Percentiles rank a stretch among this genome's conserved stretches.
Conservation (phyloP, 108 stramenopile species). For the Nitzschia inconspicua region DNA sequence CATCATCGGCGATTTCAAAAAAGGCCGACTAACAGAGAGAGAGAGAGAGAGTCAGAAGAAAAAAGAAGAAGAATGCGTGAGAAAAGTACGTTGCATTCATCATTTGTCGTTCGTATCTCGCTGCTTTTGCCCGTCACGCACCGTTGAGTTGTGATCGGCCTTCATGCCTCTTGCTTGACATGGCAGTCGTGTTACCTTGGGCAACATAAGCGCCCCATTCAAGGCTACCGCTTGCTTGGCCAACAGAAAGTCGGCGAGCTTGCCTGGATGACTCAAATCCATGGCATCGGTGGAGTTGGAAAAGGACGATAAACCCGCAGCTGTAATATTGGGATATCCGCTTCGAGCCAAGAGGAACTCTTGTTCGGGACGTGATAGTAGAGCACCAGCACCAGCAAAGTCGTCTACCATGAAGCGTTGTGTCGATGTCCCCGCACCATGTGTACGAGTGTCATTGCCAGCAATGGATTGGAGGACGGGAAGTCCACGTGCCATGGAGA, state of each 20-base stretch:
- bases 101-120: neutral
- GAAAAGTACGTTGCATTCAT: neutral
- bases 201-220: neutral
- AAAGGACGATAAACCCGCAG: too few species aligned
- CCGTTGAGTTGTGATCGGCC: slow-evolving; percentile 71
- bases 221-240: slow-evolving; percentile 11
- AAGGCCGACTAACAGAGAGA: slow-evolving; percentile 44
- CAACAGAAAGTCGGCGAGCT: neutral
- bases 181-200: slow-evolving; percentile 32
- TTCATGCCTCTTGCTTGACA: slow-evolving; percentile 78
- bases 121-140: slow-evolving; percentile 8
- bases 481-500: too few species aligned
- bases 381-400: too few species aligned
- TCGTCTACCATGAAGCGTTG: too few species aligned
- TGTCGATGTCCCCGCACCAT: too few species aligned
- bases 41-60: neutral
- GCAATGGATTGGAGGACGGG: too few species aligned
- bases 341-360: too few species aligned
- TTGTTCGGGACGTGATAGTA: too few species aligned
- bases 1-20: slow-evolving; percentile 61
- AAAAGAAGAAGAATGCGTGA: neutral
- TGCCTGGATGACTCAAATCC: too few species aligned
- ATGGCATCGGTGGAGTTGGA: too few species aligned
- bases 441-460: too few species aligned
- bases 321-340: too few species aligned